Base-by-base conservation (phyloP, 768 basidiomycete species). In the Mycena chlorophos region DNA sequence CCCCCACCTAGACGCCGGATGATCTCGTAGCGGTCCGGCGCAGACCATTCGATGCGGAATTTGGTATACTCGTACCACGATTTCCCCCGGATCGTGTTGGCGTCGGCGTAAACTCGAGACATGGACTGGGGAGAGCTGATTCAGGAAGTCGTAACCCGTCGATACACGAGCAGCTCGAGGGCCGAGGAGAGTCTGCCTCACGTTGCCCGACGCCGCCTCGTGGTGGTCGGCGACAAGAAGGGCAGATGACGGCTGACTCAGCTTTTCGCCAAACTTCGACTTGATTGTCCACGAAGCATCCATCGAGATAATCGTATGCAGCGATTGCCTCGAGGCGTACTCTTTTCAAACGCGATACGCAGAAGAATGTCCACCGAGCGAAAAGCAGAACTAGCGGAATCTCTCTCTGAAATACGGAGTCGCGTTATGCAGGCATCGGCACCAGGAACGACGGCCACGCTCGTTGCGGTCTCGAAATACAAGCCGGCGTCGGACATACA, bases 391-490 rank as follows among this genome's bases (percentile, higher is more conserved):
- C 71, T 91, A 37, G 66, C 68, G 3, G 75, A 81, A 54, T 77
- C 79, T 17, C 75, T 92, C 2, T 58, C 70, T 2, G 82, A 82
- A 58, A 76, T 89, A 63, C 71, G 73, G 37, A 66, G 68, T 10
- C 78, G 83, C 31, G 78, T 90, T 30, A 63, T 71, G 27, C 62
- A 66, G 2, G 66, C 70, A n/a, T 63, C 72, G 31, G 51, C 65
- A 28, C 58, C 69, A 43, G 63, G 67, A 13, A 38, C 53, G 6
- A 38, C 53, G 6, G 69, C 77, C 19, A 75, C 69, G 10, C 68
- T 98, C 13, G 87, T 98, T 17, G 92, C 95, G 3, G 94, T 98
- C 4, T 96, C 94, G 12, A 98, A 98, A 72, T 83, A 87, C 66
- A 98, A 98, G 68, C 91, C 96, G 4, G 82, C 88, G 3, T 83